These are phyloP conservation scores for Ogataea wickerhamii DNA, from an alignment of 805 yeast species.

Conservation along the genomic window DNA sequence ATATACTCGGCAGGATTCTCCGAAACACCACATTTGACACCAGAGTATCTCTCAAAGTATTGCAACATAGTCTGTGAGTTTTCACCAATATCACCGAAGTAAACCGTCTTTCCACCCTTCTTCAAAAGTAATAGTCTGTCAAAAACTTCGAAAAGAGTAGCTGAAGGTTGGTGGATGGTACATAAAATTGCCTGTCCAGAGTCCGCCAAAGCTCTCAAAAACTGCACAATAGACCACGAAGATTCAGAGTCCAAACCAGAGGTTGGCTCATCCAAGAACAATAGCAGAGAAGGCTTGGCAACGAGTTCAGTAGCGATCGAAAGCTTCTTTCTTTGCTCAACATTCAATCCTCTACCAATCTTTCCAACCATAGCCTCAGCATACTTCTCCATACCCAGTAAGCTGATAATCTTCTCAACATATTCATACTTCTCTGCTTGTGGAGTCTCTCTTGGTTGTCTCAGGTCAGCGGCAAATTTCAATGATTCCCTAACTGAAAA, in stretches of 20 bases:
- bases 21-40: slow-evolving; percentile 56
- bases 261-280: slow-evolving; percentile 58
- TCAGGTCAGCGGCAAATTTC: slow-evolving; percentile 46
- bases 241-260: slow-evolving; percentile 57
- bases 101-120: slow-evolving; percentile 51
- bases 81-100: slow-evolving; percentile 51
- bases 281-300: slow-evolving; percentile 48
- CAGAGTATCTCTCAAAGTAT: slow-evolving; percentile 52
- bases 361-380: slow-evolving; percentile 51
- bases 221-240: slow-evolving; percentile 54
- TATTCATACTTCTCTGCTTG: slow-evolving; percentile 39
- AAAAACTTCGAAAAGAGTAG: slow-evolving; percentile 40
- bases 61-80: slow-evolving; percentile 41
- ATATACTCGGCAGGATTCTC: slow-evolving; percentile 79
- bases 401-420: slow-evolving; percentile 39
- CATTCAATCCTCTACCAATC: slow-evolving; percentile 47
- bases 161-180: slow-evolving; percentile 54
- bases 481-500: slow-evolving; percentile 51
- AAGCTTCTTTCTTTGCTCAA: slow-evolving; percentile 50
- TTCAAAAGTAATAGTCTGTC: slow-evolving; percentile 44
- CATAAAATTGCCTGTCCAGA: slow-evolving; percentile 54
- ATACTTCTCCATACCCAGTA: slow-evolving; percentile 40
- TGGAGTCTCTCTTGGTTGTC: slow-evolving; percentile 40
- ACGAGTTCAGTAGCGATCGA: slow-evolving; percentile 55
- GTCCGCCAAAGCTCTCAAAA: slow-evolving; percentile 46